These are phyloP conservation scores for Penicillium digitatum DNA, from an alignment of 2,329 filamentous ascomycete genomes.

Conservation along the genomic window DNA sequence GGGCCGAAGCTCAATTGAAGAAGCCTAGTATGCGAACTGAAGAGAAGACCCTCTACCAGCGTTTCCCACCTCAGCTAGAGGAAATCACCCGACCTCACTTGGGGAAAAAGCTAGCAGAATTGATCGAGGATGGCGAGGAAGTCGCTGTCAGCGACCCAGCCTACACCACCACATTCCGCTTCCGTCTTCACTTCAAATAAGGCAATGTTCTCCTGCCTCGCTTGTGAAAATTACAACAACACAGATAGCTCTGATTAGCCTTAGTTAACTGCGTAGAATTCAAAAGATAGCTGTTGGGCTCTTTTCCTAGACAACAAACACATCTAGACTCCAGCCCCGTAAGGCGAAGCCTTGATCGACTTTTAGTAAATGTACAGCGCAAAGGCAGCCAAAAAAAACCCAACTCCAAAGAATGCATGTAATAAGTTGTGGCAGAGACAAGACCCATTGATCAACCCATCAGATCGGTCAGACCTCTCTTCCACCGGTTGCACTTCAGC, in stretches of 20 bases:
- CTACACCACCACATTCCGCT: slow-evolving; percentile 69
- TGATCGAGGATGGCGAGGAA: slow-evolving; percentile 79
- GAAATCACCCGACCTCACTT: slow-evolving; percentile 81
- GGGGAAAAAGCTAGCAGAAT: slow-evolving; percentile 67
- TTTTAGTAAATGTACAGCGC: slow-evolving; percentile 36
- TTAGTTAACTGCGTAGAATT: slow-evolving; percentile 17
- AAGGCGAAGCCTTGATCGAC: slow-evolving; percentile 30
- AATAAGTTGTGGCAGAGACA: slow-evolving; percentile 17
- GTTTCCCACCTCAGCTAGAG: slow-evolving; percentile 74
- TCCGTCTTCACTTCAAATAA: slow-evolving; percentile 50
- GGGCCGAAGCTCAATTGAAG: slow-evolving; percentile 89
- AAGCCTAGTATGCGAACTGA: slow-evolving; percentile 81
- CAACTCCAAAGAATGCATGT: slow-evolving; percentile 42
- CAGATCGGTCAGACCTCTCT: slow-evolving; percentile 44
- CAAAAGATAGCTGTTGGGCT: slow-evolving; percentile 23
- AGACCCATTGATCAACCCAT: slow-evolving; percentile 30
- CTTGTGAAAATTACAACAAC: slow-evolving; percentile 3
- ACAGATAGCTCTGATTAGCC: slow-evolving; percentile 5
- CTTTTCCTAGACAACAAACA: slow-evolving; percentile 26
- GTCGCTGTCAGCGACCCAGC: slow-evolving; percentile 91
- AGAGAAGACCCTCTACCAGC: slow-evolving; percentile 85
- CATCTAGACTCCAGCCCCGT: slow-evolving; percentile 33
- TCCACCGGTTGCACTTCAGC: slow-evolving; percentile 64
- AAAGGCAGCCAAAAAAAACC: slow-evolving; percentile 29
- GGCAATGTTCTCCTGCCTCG: background rate